Evolutionary conservation across 2,329 filamentous ascomycete species (phyloP), one percentile per base, ranked within the genome.

Genomic region (Mollisiaceae sp.): DNA sequence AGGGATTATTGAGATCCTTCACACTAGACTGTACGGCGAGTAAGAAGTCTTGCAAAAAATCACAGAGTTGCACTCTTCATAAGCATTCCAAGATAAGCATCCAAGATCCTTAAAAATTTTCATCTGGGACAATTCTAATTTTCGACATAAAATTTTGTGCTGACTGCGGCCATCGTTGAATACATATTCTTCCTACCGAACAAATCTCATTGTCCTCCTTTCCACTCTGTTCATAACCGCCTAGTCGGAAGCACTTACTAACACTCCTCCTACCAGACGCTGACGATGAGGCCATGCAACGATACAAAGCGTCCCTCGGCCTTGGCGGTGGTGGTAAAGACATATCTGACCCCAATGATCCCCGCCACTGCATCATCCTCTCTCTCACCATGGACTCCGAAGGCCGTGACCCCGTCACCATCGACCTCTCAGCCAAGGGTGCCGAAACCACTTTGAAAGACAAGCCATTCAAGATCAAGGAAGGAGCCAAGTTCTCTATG

Each of bases 391-490:
- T 99, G 81, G 91, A 97, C 77, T 89, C 93, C 39, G 85, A 90
- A 70, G 94, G 92, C 66, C 93, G 93, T 59, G 77, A 83, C 8
- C 92, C 97, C 75, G 94, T 97, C 75, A 91, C 91, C 73, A 94
- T 99, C 79, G 93, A 98, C 76, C 88, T 98, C 50, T 90, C 89
- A 64, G 79, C 85, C 8, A 85, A 91, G 24, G 91, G 89, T 65
- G 89, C 91, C 68, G 85, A 97, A 75, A 83, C 86, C 3, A 86
- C 85, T 15, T 89, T 99, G 71, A 97, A 97, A 83, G 86, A 92
- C 77, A 91, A 95, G 78, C 95, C 95, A 15, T 99, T 99, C 84
- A 94, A 87, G 77, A 97, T 99, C 83, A 99, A 98, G 86, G 95
- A 98, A 80, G 93, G 93, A 63, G 88, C 91, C 73, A 91, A 88